These are phyloP conservation scores for Vitis riparia DNA, from an alignment of 164 flowering plant species.

Conservation along the genomic window DNA sequence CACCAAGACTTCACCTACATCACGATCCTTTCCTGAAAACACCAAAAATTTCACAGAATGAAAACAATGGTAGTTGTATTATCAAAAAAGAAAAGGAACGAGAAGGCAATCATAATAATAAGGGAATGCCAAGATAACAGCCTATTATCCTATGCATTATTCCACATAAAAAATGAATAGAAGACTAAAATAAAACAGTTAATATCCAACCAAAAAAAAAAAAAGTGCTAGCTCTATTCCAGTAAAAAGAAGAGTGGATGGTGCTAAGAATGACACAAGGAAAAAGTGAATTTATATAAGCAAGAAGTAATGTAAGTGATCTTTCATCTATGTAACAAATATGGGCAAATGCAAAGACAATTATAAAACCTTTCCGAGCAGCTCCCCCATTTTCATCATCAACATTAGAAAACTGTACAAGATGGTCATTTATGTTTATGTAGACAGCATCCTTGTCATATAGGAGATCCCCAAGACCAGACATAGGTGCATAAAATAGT, in stretches of 20 bases:
- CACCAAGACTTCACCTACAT: slow-evolving; percentile 81
- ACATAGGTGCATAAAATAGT: slow-evolving; percentile 96
- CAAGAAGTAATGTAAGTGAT: neutral
- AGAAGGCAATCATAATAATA: no score
- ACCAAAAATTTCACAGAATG: neutral
- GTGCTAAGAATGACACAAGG: neutral
- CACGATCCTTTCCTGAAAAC: slow-evolving; percentile 60
- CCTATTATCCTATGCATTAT: neutral
- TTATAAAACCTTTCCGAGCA: slow-evolving; percentile 45
- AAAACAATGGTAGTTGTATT: neutral
- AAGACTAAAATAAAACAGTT: no score
- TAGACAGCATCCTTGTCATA: slow-evolving; percentile 99
- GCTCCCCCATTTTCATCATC: slow-evolving; percentile 46
- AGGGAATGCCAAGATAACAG: no score
- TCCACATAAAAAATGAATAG: neutral
- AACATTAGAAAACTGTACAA: slow-evolving; percentile 77
- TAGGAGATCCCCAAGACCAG: slow-evolving; percentile 93
- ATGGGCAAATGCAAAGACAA: slow-evolving; percentile 1
- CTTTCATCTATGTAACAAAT: no score
- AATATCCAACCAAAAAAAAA: no score
- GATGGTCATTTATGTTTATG: slow-evolving; percentile 81
- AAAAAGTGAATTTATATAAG: neutral
- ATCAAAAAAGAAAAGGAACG: neutral
- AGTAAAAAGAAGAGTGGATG: neutral
- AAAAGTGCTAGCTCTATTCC: neutral